A percentile compares a stretch with the other conserved stretches of the same genome.
Evolutionary conservation across 441 rosid genomes (phyloP).

Genomic region (Melastoma candidum): DNA sequence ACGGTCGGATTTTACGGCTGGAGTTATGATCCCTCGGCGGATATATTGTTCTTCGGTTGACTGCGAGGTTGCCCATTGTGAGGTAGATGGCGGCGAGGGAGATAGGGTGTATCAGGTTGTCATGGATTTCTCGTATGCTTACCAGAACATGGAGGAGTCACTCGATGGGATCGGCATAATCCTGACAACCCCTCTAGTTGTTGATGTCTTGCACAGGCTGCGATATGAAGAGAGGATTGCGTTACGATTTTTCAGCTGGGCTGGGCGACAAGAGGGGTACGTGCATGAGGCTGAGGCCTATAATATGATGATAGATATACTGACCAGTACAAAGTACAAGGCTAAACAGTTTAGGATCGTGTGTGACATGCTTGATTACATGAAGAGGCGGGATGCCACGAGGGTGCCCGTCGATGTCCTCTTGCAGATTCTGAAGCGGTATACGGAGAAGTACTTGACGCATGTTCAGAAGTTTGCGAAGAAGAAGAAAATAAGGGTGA

Average conservation of each 20-base stretch:
- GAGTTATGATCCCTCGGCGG: too few species aligned
- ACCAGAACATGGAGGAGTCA: slow-evolving; percentile 46
- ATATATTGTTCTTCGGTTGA: too few species aligned
- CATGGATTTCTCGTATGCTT: slow-evolving; percentile 27
- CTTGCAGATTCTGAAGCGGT: slow-evolving; percentile 47
- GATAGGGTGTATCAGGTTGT: slow-evolving; percentile 36
- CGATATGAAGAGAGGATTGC: slow-evolving; percentile 69
- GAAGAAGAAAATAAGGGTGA: slow-evolving; percentile 75
- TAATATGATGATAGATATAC: slow-evolving; percentile 70
- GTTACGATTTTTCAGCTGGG: slow-evolving; percentile 78
- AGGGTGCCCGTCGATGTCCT: slow-evolving; percentile 51
- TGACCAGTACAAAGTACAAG: slow-evolving; percentile 78
- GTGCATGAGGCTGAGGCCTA: slow-evolving; percentile 52
- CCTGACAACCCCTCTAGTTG: slow-evolving; percentile 49
- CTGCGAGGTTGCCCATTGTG: too few species aligned
- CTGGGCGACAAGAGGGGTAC: slow-evolving; percentile 45
- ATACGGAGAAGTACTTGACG: slow-evolving; percentile 64
- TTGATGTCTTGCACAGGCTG: slow-evolving; percentile 53
- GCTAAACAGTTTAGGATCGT: slow-evolving; percentile 66
- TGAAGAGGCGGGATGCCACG: slow-evolving; percentile 54
- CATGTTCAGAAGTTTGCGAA: slow-evolving; percentile 76
- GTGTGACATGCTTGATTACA: slow-evolving; percentile 71
- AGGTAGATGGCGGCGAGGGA: slow-evolving; percentile 19
- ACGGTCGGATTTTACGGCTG: too few species aligned
- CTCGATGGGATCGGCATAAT: slow-evolving; percentile 43